These are phyloP conservation scores for Hepatocystis sp. DNA, from an alignment of 169 alveolate genomes.

Conservation along the genomic window DNA sequence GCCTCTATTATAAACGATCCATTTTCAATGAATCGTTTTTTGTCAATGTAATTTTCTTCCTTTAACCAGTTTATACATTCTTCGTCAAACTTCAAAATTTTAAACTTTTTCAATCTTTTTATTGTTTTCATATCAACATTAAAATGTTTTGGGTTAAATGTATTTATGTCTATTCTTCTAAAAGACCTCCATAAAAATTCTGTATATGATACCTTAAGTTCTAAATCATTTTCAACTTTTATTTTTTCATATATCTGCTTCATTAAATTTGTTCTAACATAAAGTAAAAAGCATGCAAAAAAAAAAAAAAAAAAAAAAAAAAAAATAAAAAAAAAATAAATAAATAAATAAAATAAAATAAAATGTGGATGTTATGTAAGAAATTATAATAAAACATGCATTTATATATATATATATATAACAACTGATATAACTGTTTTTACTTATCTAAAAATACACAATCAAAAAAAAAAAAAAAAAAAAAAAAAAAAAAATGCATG, in stretches of 20 bases:
- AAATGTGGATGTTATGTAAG: no score
- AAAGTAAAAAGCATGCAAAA: background rate
- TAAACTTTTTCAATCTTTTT: slow-evolving; percentile 48
- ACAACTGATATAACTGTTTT: no score
- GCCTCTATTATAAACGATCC: slow-evolving; percentile 39
- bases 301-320: background rate
- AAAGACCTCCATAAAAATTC: slow-evolving; percentile 75
- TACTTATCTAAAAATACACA: no score
- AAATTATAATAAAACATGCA: no score
- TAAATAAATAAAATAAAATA: no score
- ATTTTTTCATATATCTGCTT: slow-evolving; percentile 56
- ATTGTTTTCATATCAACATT: slow-evolving; percentile 11
- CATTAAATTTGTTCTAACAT: slow-evolving; percentile 17
- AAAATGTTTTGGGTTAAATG: slow-evolving; percentile 35
- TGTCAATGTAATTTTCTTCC: slow-evolving; percentile 51
- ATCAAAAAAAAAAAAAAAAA: no score
- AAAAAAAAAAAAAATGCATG: no score
- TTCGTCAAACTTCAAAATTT: slow-evolving; percentile 64
- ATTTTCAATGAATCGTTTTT: slow-evolving; percentile 38
- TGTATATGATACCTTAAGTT: slow-evolving; percentile 57
- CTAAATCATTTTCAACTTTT: slow-evolving; percentile 66
- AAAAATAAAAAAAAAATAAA: no score
- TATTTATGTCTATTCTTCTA: slow-evolving; percentile 40
- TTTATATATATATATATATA: no score
- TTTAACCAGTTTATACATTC: slow-evolving; percentile 73